Evolutionary conservation across 495 filamentous ascomycete genomes (phyloP), one percentile per base, ranked within the genome.

Genomic region (Bacidia gigantensis): DNA sequence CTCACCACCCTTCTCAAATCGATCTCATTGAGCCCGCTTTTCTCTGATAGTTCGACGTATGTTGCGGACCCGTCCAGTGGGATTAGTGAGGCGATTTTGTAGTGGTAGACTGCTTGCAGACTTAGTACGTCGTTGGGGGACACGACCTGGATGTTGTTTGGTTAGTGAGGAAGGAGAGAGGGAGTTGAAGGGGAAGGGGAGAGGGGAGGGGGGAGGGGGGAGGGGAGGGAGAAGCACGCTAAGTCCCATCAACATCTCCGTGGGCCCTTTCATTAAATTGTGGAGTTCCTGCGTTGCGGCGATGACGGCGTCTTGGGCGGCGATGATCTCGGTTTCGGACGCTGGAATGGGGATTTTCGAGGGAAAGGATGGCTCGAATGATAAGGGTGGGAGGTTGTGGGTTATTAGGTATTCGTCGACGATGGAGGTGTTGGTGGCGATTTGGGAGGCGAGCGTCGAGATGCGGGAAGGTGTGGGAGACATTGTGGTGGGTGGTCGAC

Each of bases 31-130:
- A 56, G 47, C 0, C 65, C 53, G 0, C 68, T 70, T 45, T 63
- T 63, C 38, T 56, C 35, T 12, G 74, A 62, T 9, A 79, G 64
- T 40, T 73, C 62, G 18, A 60, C 46, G 50, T 74, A 72, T 1
- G 68, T 64, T 44, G 69, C 70, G 32, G 72, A 63, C 17, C 58
- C 58, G 22, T 67, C 43, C 7, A 26, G 20, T 9, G 71, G 70
- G 14, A 64, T 54, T 35, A 35, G 39, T 11, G 22, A 51, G 0
- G 60, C 60, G 20, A 72, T 57, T 40, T 63, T 54, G 56, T 67
- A 72, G 39, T 46, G 38, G 46, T 51, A 49, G 17, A 60, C 55
- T 3, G 54, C 58, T 50, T 62, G 58, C 1, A 62, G 55, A 11
- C 51, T 53, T 17, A 54, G 45, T 23, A 22, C 12, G 32, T 54